These are phyloP conservation scores for Peronosclerospora sorghi DNA, from an alignment of 352 stramenopile genomes.

Conservation along the genomic window DNA sequence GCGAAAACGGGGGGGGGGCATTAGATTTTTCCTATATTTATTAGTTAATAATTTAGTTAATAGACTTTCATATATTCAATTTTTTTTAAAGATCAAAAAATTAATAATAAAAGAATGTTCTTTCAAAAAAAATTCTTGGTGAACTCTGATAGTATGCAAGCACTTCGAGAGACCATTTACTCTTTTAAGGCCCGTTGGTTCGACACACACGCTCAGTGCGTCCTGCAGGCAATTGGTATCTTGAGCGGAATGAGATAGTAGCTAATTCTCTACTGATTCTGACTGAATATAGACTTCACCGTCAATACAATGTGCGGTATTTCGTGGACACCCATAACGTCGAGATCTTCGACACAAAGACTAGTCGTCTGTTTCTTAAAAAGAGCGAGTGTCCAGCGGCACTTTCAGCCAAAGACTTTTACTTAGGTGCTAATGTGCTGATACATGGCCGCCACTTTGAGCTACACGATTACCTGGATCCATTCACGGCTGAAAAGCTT, in stretches of 20 bases:
- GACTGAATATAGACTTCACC: conserved; percentile 44
- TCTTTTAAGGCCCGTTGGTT: conserved; percentile 78
- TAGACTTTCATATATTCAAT: no score
- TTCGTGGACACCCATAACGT: conserved; percentile 69
- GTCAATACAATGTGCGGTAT: conserved; percentile 71
- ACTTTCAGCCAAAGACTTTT: conserved; percentile 68
- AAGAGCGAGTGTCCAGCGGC: conserved; percentile 73
- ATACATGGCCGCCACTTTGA: conserved; percentile 78
- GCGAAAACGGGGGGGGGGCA: no score
- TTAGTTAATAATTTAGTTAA: no score
- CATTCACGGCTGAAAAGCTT: conserved; percentile 59
- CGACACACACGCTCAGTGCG: conserved; percentile 61
- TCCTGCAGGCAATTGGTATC: background rate
- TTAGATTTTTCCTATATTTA: no score
- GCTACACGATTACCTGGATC: conserved; percentile 77
- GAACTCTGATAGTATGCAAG: conserved; percentile 29
- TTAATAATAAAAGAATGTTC: no score
- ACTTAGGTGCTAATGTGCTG: conserved; percentile 68
- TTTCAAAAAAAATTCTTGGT: no score
- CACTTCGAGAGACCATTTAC: conserved; percentile 62
- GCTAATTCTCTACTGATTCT: no score
- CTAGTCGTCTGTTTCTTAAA: conserved; percentile 85
- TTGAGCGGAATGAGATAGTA: no score
- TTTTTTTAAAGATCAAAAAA: no score
- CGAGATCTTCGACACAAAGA: conserved; percentile 85